Evolutionary conservation across 1,139 yeast genomes (phyloP), one percentile per base, ranked within the genome.

Genomic region (Spathaspora sp.): DNA sequence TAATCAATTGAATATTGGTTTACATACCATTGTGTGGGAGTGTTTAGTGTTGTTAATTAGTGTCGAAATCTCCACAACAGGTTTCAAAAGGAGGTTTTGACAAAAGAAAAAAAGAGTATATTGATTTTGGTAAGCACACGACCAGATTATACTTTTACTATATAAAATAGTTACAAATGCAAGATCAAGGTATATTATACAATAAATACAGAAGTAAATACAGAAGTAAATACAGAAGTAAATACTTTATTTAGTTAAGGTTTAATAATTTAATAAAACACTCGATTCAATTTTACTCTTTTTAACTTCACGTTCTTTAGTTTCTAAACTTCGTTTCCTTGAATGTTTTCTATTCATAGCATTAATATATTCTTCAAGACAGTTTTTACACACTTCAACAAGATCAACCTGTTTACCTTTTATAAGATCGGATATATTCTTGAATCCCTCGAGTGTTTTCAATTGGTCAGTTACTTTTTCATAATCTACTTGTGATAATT

Each of bases 261-360:
- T 26, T 45, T 45, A 57, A 43, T 56, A 57, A 43, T 55, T 56
- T 31, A 56, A 49, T 27, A 51, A 44, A n/a, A 45, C 48, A 23
- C 49, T 39, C n/a, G 25, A 31, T 15, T 39, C 47, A 17, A 43
- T 18, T 38, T 51, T 51, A 8, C 39, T 7, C 38, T 47, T 48
- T 41, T 51, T 51, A 20, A 33, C 16, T 4, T 40, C 49, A 3
- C 48, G 34, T 13, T 41, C 4, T 4, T 26, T 46, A 7, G 33
- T 37, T 11, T 43, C 47, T 20, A 38, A 33, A 23, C 41, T 40
- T 47, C 50, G 41, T 46, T 46, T 51, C 42, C 46, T 47, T 26
- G 50, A 42, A 24, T 16, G 37, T 41, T 40, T 41, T 37, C 43
- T 42, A 29, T 44, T 45, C 20, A 42, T 40, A 13, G 18, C 34